Evolutionary conservation across 2,329 filamentous ascomycete species (phyloP).

Genomic region (Colletotrichum viniferum): DNA sequence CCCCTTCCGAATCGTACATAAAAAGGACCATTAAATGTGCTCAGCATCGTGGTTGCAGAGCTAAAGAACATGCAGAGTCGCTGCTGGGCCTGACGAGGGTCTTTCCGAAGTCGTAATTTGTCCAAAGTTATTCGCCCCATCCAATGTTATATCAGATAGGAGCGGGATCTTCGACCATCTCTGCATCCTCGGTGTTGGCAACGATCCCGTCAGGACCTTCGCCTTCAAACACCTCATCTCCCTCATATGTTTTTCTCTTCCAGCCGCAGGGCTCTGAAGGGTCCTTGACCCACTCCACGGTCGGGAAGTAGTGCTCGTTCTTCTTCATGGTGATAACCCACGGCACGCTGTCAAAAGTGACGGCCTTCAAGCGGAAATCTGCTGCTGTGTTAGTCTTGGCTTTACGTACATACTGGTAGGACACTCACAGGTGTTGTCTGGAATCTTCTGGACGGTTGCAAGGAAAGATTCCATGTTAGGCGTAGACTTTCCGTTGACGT

Average conservation of each 20-base stretch:
- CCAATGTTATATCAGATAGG: not conserved
- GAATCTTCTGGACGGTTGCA: conserved; percentile 81
- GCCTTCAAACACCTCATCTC: conserved; percentile 55
- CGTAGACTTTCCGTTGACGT: conserved; percentile 88
- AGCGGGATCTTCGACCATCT: conserved; percentile 38
- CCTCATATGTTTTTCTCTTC: conserved; percentile 67
- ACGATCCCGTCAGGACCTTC: conserved; percentile 58
- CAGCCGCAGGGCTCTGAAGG: conserved; percentile 62
- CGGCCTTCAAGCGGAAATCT: conserved; percentile 95
- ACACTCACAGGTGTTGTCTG: conserved; percentile 85
- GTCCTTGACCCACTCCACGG: conserved; percentile 73
- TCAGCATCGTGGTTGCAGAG: not conserved
- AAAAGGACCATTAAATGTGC: not conserved
- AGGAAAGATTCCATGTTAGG: conserved; percentile 84
- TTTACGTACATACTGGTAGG: not conserved
- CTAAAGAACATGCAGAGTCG: not conserved
- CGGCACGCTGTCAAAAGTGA: conserved; percentile 97
- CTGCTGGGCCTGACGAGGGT: not conserved
- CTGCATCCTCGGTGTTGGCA: conserved; percentile 43
- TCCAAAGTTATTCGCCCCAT: not conserved
- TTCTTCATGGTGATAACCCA: conserved; percentile 99
- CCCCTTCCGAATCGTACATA: not conserved
- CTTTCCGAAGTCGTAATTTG: not conserved
- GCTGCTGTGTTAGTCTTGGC: conserved; percentile 19
- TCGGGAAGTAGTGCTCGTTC: conserved; percentile 93